Conservation (phyloP, 164 flowering plant genomes). For the Chimonanthus salicifolius region DNA sequence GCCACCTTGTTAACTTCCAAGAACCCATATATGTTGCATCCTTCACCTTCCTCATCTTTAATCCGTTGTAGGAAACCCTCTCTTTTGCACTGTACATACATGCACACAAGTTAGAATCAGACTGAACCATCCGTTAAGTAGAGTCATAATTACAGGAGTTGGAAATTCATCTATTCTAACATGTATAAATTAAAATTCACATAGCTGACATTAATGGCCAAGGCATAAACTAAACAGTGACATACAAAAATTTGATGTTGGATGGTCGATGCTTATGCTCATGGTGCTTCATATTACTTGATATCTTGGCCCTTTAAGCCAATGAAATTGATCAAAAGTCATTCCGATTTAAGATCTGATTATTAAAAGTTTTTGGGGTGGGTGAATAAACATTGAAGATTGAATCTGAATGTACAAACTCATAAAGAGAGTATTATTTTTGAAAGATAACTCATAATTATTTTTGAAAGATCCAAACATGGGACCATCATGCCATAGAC, state of each 20-base stretch:
- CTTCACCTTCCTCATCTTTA: slow-evolving; percentile 79
- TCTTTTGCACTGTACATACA: slow-evolving; percentile 51
- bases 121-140: not conserved
- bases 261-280: not conserved
- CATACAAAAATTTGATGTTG: not conserved
- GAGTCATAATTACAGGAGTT: not conserved
- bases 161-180: too few relatives aligned
- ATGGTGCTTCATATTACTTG: not conserved
- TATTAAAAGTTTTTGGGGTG: too few relatives aligned
- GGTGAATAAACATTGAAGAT: not conserved
- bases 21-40: slow-evolving; percentile 72
- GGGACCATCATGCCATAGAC: not conserved
- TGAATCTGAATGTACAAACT: not conserved
- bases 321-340: too few relatives aligned
- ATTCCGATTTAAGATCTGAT: too few relatives aligned
- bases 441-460: too few relatives aligned
- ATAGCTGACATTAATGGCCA: too few relatives aligned
- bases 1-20: slow-evolving; percentile 76
- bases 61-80: slow-evolving; percentile 65
- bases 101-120: not conserved
- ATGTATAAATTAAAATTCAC: too few relatives aligned
- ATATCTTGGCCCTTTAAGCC: not conserved
- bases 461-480: not conserved
- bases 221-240: not conserved
- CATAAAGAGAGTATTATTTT: too few relatives aligned